A percentile compares a stretch with the other conserved stretches of the same genome.
Conservation (phyloP, 2,329 filamentous ascomycete genomes). For the Sporothrix protearum region DNA sequence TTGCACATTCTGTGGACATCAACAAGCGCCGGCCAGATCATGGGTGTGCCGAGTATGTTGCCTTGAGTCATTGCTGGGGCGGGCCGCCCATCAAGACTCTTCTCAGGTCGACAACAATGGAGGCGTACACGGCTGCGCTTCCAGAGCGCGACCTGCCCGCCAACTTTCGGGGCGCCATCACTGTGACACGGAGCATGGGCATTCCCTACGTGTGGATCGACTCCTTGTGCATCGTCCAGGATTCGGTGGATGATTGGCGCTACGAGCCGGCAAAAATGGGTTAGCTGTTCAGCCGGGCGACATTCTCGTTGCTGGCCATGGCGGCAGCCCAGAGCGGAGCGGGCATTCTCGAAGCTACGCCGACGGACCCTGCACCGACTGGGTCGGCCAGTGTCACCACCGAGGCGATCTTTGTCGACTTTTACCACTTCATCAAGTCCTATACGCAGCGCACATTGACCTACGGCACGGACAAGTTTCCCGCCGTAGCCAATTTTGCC, state of each 20-base stretch:
- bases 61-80: conserved; percentile 24
- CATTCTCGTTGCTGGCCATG: conserved; percentile 24
- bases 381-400: too few species aligned
- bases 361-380: too few species aligned
- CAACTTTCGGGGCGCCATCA: conserved; percentile 24
- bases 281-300: conserved; percentile 27
- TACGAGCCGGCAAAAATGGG: conserved; percentile 27
- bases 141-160: not conserved
- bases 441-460: conserved; percentile 15
- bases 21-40: not conserved
- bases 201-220: conserved; percentile 26
- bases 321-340: not conserved
- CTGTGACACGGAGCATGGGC: conserved; percentile 6
- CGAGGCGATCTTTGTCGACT: conserved; percentile 11
- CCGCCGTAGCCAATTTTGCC: conserved; percentile 12
- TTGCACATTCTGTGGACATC: not conserved
- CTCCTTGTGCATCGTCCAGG: conserved; percentile 27
- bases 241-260: conserved; percentile 22
- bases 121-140: not conserved
- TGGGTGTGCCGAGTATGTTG: conserved; percentile 16
- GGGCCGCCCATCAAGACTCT: not conserved
- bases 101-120: not conserved
- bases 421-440: not conserved
- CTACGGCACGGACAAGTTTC: conserved; percentile 16
- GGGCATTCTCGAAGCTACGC: not conserved